Evolutionary conservation across 2,329 filamentous ascomycete species (phyloP).

Genomic region (Hypoxylon sp.): DNA sequence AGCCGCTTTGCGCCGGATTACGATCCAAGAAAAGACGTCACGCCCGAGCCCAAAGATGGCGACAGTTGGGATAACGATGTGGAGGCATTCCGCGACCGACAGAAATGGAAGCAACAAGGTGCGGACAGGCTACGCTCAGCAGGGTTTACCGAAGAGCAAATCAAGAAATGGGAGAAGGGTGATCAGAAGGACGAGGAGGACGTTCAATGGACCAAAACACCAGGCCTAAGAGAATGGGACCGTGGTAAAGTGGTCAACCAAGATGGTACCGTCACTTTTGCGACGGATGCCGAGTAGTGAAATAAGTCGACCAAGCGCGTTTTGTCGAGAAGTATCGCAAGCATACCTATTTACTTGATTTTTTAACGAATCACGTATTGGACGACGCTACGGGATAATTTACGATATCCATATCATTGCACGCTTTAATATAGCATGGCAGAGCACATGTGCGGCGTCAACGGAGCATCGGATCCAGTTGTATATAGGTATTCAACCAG

Average conservation of each 20-base stretch:
- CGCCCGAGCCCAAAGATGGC: slow-evolving; percentile 52
- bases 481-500: too few relatives aligned
- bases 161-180: slow-evolving; percentile 75
- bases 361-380: too few relatives aligned
- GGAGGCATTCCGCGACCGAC: slow-evolving; percentile 80
- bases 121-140: slow-evolving; percentile 78
- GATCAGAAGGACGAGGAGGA: slow-evolving; percentile 69
- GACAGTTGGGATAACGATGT: slow-evolving; percentile 83
- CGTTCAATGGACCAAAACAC: slow-evolving; percentile 75
- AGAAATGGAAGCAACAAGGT: slow-evolving; percentile 78
- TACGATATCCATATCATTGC: slow-evolving; percentile 18
- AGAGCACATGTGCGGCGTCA: too few relatives aligned
- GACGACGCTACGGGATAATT: too few relatives aligned
- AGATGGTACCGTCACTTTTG: slow-evolving; percentile 26
- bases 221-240: slow-evolving; percentile 71
- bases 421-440: slow-evolving; percentile 10
- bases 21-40: slow-evolving; percentile 65
- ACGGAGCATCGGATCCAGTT: too few relatives aligned
- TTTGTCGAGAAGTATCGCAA: not conserved
- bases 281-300: slow-evolving; percentile 28
- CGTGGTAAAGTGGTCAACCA: slow-evolving; percentile 56
- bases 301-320: slow-evolving; percentile 18
- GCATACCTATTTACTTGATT: too few relatives aligned
- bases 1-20: slow-evolving; percentile 77
- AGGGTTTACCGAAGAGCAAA: slow-evolving; percentile 79